These are phyloP conservation scores for Clarireedia sp. DNA, from an alignment of 2,329 filamentous ascomycete species.

Conservation along the genomic window DNA sequence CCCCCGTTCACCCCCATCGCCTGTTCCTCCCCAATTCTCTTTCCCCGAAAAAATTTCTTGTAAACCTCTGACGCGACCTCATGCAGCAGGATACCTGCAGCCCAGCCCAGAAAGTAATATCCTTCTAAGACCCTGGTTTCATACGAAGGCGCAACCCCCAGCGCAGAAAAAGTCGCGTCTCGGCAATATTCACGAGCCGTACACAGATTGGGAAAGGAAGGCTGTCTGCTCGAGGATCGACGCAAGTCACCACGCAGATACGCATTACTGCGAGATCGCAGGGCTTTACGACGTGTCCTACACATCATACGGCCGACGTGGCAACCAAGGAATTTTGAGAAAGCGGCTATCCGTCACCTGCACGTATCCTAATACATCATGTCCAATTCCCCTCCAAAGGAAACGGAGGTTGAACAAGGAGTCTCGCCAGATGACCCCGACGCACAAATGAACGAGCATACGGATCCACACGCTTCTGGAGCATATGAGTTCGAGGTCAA, in stretches of 20 bases:
- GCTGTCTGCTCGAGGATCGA: conserved; percentile 23
- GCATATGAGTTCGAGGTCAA: conserved; percentile 97
- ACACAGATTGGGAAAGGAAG: conserved; percentile 18
- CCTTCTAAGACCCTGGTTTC: conserved; percentile 14
- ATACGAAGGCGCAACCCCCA: conserved; percentile 15
- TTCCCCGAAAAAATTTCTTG: neutral
- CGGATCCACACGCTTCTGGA: conserved; percentile 33
- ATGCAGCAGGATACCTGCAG: conserved; percentile 12
- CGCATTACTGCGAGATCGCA: conserved; percentile 19
- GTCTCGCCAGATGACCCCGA: conserved; percentile 85
- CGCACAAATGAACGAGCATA: conserved; percentile 75
- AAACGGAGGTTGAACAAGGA: conserved; percentile 79
- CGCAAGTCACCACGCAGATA: conserved; percentile 16
- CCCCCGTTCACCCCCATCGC: neutral
- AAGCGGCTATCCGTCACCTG: conserved; percentile 30
- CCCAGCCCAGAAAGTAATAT: conserved; percentile 9
- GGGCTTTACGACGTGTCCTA: conserved; percentile 17
- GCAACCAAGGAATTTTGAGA: conserved; percentile 27
- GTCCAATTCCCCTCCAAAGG: conserved; percentile 93
- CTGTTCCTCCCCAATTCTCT: neutral
- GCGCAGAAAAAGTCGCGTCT: conserved; percentile 14
- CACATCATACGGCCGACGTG: conserved; percentile 25
- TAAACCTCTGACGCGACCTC: conserved; percentile 11
- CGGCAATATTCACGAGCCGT: conserved; percentile 22
- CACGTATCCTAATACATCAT: conserved; percentile 68